Evolutionary conservation across 495 filamentous ascomycete genomes (phyloP).

Genomic region (Usnea hakonensis): DNA sequence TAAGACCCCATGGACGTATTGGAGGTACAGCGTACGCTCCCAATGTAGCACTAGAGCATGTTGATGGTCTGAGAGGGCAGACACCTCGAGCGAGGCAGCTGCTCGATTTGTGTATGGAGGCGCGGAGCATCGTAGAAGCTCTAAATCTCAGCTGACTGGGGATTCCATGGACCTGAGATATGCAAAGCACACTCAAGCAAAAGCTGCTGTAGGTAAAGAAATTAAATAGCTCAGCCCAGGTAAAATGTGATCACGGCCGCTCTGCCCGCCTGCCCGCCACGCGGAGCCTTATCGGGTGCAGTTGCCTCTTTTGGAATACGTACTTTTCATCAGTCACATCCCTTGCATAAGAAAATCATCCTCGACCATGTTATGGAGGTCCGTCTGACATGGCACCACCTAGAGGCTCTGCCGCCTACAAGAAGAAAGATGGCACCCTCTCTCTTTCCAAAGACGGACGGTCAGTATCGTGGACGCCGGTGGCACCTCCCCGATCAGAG

Average conservation of each 20-base stretch:
- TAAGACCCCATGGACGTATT: constrained; percentile 31
- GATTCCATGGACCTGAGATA: background rate
- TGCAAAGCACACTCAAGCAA: background rate
- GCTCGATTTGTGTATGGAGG: constrained; percentile 41
- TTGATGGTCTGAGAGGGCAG: constrained; percentile 9
- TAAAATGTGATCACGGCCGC: background rate
- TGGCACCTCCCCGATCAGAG: constrained; percentile 44
- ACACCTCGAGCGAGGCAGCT: constrained; percentile 39
- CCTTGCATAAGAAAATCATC: background rate
- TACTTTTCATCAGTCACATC: background rate
- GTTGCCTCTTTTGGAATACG: background rate
- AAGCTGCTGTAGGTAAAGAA: background rate
- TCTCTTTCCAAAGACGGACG: constrained; percentile 59
- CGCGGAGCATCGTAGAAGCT: constrained; percentile 43
- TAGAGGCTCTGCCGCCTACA: constrained; percentile 71
- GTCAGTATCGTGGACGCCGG: constrained; percentile 73
- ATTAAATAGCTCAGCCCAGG: background rate
- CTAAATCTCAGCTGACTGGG: background rate
- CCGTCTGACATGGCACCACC: constrained; percentile 45
- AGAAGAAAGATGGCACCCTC: constrained; percentile 91
- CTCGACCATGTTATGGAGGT: constrained; percentile 16
- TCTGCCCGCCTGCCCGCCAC: constrained; percentile 1
- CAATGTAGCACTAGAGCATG: constrained; percentile 17
- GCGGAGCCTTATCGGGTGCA: background rate
- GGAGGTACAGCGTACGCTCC: constrained; percentile 39